phyloP scores from a whole-genome alignment of 78 protist species.

The Andalucia godoyi region DNA sequence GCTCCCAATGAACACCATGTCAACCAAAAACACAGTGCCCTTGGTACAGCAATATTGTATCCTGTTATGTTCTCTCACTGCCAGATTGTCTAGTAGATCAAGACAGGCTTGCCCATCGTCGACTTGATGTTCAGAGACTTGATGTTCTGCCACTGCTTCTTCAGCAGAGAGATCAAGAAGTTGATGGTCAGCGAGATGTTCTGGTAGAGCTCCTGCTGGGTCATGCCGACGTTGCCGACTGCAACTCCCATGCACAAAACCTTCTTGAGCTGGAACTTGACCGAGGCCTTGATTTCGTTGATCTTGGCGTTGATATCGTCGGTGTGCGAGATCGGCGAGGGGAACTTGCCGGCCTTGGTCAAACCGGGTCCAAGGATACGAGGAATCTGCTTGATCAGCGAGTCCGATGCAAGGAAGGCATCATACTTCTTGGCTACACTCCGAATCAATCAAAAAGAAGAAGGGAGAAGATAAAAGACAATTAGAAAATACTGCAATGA shows the following conservation, averaged over 20 bases:
- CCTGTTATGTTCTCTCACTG: no score
- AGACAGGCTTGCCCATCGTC: conserved; percentile 85
- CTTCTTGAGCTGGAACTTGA: conserved; percentile 99
- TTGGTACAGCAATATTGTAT: no score
- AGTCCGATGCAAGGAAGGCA: conserved; percentile 95
- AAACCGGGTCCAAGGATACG: conserved; percentile 97
- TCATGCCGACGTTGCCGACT: conserved; percentile 92
- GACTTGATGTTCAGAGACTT: conserved; percentile 88
- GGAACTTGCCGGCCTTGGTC: conserved; percentile 99
- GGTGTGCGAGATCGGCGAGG: conserved; percentile 68
- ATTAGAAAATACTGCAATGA: background rate
- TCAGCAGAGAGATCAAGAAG: conserved; percentile 96
- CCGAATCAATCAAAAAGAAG: no score
- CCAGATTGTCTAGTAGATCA: conserved; percentile 89
- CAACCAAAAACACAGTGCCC: no score
- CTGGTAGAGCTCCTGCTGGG: conserved; percentile 60
- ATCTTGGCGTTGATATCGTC: conserved; percentile 81
- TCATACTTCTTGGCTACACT: conserved; percentile 91
- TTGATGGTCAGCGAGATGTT: conserved; percentile 89
- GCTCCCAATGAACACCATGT: no score
- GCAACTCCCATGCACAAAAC: conserved; percentile 91
- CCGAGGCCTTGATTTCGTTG: conserved; percentile 77
- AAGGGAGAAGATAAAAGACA: background rate
- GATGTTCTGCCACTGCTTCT: conserved; percentile 99
- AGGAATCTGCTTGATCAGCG: conserved; percentile 89